Evolutionary conservation across 1,284 basidiomycete species (phyloP), one percentile per base, ranked within the genome.

Genomic region (Ganoderma lucidum): DNA sequence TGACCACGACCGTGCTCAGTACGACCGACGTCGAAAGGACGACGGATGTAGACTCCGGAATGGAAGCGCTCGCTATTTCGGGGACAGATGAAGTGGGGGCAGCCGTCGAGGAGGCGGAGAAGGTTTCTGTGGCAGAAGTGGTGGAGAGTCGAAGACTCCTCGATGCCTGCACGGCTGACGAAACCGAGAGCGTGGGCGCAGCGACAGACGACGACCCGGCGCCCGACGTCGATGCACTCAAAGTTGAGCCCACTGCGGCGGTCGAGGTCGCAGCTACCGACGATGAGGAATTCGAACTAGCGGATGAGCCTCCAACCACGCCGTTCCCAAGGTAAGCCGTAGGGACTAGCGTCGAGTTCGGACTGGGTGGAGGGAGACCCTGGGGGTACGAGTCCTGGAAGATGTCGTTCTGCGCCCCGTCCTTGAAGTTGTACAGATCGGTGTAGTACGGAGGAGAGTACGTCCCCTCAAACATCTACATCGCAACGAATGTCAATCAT

Each of bases 401-500:
- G 71, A 91, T 90, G 76, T 91, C 90, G 75, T 88, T 17, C 77
- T 91, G 89, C 1, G 88, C 81, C 15, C 89, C 88, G 70, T 90
- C 84, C 23, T 78, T 74, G 80, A 90, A 91, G 74, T 86, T 87
- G 81, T 89, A 90, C 19, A 87, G 79, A 73, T 86, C 84, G 72
- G 83, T 85, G 77, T 90, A 91, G 67, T 85, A 84, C 0, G 87
- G 89, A 1, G 88, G 88, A 3, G 83, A 79, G 74, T 83, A 85
- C 0, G 80, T 78, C 44, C 82, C 88, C 77, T 89, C 87, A 72
- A 87, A 87, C 82, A 89, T 86, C 86, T 88, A 37, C 19, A 37
- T 44, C 28, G 28, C 23, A 35, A 35, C 42, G 9, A 4, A 23
- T 9, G 62, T 48, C 23, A 63, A n/a, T 35, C 19, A 44, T 4